These are phyloP conservation scores for Chaetomiaceae sp. DNA, from an alignment of 2,329 filamentous ascomycete genomes.

Conservation along the genomic window DNA sequence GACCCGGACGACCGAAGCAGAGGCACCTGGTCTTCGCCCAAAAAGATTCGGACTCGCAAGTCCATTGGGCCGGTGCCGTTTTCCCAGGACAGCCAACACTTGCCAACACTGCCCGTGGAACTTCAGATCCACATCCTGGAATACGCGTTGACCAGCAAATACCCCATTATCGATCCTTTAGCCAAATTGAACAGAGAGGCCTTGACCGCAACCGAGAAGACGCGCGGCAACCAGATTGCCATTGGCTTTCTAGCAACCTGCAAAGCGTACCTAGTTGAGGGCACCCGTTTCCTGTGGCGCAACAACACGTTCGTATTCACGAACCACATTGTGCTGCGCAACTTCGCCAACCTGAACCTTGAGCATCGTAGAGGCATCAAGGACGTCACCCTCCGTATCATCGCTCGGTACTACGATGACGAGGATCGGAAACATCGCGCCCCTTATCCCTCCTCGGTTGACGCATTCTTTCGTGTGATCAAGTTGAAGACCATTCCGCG, in stretches of 20 bases:
- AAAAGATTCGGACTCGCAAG: conserved; percentile 11
- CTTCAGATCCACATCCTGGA: conserved; percentile 49
- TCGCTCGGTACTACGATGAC: conserved; percentile 54
- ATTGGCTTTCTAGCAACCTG: conserved; percentile 52
- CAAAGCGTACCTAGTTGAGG: conserved; percentile 47
- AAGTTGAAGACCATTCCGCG: conserved; percentile 41
- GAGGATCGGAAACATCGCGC: conserved; percentile 34
- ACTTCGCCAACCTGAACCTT: conserved; percentile 44
- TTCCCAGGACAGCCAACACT: not conserved
- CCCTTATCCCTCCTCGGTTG: conserved; percentile 38
- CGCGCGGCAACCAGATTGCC: conserved; percentile 45
- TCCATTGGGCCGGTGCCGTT: not conserved
- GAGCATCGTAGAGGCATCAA: conserved; percentile 42
- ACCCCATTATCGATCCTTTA: conserved; percentile 52
- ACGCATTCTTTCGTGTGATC: conserved; percentile 37
- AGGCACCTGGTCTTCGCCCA: conserved; percentile 9
- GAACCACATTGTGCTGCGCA: conserved; percentile 44
- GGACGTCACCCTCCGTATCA: conserved; percentile 48
- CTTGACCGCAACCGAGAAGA: conserved; percentile 41
- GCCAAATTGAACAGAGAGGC: conserved; percentile 41
- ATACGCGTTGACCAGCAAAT: conserved; percentile 45
- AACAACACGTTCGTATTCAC: conserved; percentile 54
- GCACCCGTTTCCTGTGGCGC: conserved; percentile 46
- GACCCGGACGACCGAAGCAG: conserved; percentile 16
- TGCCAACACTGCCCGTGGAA: conserved; percentile 49